Evolutionary conservation across 179 eudicot species (phyloP), one percentile per base, ranked within the genome.

Genomic region (Beta macrorhiza): DNA sequence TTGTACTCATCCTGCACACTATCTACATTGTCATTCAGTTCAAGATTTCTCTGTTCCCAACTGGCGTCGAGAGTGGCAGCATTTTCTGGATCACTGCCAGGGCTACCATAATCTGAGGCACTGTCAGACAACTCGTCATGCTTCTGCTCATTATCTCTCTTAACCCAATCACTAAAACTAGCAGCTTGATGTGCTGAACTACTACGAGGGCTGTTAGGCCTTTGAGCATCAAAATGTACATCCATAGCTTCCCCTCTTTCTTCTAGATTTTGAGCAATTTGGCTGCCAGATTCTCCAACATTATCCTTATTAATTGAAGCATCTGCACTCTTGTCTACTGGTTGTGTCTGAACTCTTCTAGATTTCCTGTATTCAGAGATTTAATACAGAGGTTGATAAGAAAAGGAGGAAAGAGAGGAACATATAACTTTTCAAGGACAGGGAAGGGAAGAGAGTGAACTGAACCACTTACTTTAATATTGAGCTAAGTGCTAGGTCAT

Each of bases 401-500:
- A 15, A 53, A 53, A 44, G 56, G 20, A 37, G 5, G 56, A 74
- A n/a, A n/a, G 7, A 53, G 17, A 25, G 53, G 8, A 59, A 47
- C 7, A 51, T 8, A 74, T 11, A 71, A 29, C 78, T 37, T 52
- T 15, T 8, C 32, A 52, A 22, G 51, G 58, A 52, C 22, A 17
- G 74, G 68, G 4, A 37, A 37, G 42, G 52, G 78, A 53, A 52
- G 76, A 68, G 56, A 72, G 83, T 74, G 75, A 74, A 83, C 52
- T 61, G 67, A 57, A 74, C 74, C 62, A 79, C 90, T 83, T 87
- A 93, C 98, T 78, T 85, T 67, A 88, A 64, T 67, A 88, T 25
- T 59, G 94, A 88, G 83, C 87, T 85, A 72, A 90, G 83, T 61
- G 80, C 61, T 79, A 62, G 42, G 76, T 91, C 93, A 75, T 90